These are phyloP conservation scores for Butyriboletus loyo DNA, from an alignment of 768 basidiomycete genomes.

Conservation along the genomic window DNA sequence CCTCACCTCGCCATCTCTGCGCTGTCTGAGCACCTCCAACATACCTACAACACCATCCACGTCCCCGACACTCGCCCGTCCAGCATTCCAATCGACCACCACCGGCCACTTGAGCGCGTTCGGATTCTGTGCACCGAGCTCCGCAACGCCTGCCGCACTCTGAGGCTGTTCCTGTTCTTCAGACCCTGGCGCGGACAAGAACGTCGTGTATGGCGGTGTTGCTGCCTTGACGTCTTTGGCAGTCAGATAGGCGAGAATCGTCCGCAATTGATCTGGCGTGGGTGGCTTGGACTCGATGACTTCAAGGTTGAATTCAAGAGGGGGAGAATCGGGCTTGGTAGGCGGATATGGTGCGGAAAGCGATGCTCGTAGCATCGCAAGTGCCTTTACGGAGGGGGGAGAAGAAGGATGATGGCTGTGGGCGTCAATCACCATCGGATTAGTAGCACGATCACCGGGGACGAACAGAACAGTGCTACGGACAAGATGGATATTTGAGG, in stretches of 20 bases:
- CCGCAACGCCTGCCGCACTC: slow-evolving; percentile 43
- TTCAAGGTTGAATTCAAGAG: slow-evolving; percentile 69
- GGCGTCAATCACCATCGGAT: not conserved
- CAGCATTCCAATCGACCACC: slow-evolving; percentile 74
- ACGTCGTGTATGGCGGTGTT: slow-evolving; percentile 30
- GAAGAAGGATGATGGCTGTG: slow-evolving; percentile 63
- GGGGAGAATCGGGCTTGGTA: slow-evolving; percentile 39
- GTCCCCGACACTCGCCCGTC: slow-evolving; percentile 63
- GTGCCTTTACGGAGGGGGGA: slow-evolving; percentile 60
- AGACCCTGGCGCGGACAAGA: slow-evolving; percentile 46
- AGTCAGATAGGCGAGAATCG: slow-evolving; percentile 59
- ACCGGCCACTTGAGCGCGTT: slow-evolving; percentile 73
- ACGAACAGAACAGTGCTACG: slow-evolving; percentile 18
- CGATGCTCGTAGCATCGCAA: slow-evolving; percentile 57
- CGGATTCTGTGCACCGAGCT: slow-evolving; percentile 54
- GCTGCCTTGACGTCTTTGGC: slow-evolving; percentile 31
- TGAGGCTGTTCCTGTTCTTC: slow-evolving; percentile 38
- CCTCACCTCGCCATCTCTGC: slow-evolving; percentile 64
- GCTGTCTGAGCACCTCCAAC: slow-evolving; percentile 61
- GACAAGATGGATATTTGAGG: slow-evolving; percentile 70
- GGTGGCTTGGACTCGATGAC: slow-evolving; percentile 65
- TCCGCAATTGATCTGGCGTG: slow-evolving; percentile 63
- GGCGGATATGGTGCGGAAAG: slow-evolving; percentile 63
- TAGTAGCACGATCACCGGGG: slow-evolving; percentile 12
- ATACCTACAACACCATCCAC: slow-evolving; percentile 67